Evolutionary conservation across 345 rosid species (phyloP), one percentile per base, ranked within the genome.

Genomic region (Rhodomyrtus tomentosa): DNA sequence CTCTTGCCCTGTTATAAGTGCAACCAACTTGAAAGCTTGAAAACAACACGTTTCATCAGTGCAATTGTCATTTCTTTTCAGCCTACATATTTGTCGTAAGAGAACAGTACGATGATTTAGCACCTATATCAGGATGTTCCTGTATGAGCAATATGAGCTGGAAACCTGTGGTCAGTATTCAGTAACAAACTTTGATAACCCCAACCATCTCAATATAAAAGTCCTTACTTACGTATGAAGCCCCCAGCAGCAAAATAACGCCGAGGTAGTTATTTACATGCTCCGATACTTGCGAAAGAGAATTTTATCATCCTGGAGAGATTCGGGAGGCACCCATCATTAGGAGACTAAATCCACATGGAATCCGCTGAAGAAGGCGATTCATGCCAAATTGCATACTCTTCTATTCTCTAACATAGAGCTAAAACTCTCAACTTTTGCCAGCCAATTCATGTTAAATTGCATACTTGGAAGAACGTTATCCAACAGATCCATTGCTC

Each of bases 391-490:
- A 22, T 21, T 29, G 42, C 76, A 18, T 1, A 8, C 42, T 68
- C 76, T 68, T 68, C 76, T 68, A 18, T 18, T 68, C 76, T 68
- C 76, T 22, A 68, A 32, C 0, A 0, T 3, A 62, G 42, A 62
- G 74, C 12, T 32, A 0, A 32, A 62, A 32, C 42, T 68, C 76
- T 68, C 0, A 0, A 68, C 76, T 0, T 38, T 0, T 62, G 36
- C 42, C 42, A 68, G 0, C 76, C 11, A 0, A 32, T 48, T 48
- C 50, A 48, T 48, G 50, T 48, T 3, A 10, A 9, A 48, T 48
- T 7, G 50, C 50, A 9, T 48, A 48, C 50, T 48, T 45, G 49
- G 42, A 62, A 62, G 76, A 32, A 62, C 5, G 6, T 68, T 0
- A 68, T 32, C 42, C 12, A 32, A 68, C 24, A 7, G 0, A 42